Conservation (phyloP, 352 stramenopile species). For the Phytophthora pseudosyringae region DNA sequence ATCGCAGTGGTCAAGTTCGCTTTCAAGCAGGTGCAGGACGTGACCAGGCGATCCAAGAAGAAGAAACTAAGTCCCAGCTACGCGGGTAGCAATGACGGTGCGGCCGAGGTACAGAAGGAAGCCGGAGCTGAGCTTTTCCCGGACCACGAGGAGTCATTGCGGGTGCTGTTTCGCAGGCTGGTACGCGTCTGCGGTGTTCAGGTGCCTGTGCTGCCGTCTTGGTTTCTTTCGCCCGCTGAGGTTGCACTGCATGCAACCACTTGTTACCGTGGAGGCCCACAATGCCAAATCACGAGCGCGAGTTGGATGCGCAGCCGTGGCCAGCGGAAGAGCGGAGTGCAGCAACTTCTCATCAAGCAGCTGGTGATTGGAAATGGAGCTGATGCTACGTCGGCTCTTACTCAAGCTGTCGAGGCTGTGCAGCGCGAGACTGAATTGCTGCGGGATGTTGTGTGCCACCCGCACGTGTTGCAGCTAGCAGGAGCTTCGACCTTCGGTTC, state of each 20-base stretch:
- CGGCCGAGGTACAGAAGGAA: slow-evolving; percentile 12
- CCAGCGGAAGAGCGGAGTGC: slow-evolving; percentile 31
- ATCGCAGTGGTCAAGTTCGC: slow-evolving; percentile 66
- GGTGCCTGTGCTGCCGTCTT: slow-evolving; percentile 51
- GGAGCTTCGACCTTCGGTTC: slow-evolving; percentile 57
- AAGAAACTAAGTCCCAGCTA: slow-evolving; percentile 29
- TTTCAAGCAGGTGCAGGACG: slow-evolving; percentile 43
- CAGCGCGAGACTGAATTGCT: slow-evolving; percentile 49
- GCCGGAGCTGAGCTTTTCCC: slow-evolving; percentile 32
- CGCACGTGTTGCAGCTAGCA: slow-evolving; percentile 60
- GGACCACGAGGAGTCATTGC: slow-evolving; percentile 51
- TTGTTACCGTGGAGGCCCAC: slow-evolving; percentile 34
- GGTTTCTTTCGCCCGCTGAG: slow-evolving; percentile 61
- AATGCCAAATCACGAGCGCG: slow-evolving; percentile 39
- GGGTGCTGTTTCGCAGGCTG: slow-evolving; percentile 53
- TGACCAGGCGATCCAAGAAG: slow-evolving; percentile 26
- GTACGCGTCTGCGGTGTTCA: slow-evolving; percentile 50
- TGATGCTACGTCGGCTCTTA: not conserved
- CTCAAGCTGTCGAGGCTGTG: slow-evolving; percentile 36
- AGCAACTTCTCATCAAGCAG: slow-evolving; percentile 56
- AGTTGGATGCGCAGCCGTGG: slow-evolving; percentile 37
- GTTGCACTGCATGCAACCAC: slow-evolving; percentile 26
- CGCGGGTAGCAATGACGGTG: slow-evolving; percentile 12
- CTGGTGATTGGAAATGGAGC: slow-evolving; percentile 22
- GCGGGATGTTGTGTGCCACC: slow-evolving; percentile 47